phyloP scores from a whole-genome alignment of 495 filamentous ascomycete species.

The Penicillium subrubescens region DNA sequence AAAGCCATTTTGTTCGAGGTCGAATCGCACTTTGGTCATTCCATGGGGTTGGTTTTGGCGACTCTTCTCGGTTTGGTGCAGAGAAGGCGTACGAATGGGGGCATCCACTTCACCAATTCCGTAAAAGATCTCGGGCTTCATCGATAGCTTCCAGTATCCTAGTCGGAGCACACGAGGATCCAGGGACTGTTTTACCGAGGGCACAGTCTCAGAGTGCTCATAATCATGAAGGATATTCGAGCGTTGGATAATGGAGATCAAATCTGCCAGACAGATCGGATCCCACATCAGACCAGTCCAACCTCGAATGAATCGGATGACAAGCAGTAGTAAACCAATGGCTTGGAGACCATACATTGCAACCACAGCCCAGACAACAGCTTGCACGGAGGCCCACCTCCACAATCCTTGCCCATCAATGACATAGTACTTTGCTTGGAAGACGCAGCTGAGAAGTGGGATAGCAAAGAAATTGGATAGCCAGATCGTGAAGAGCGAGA shows the following conservation, averaged over 20 bases:
- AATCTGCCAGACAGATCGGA: conserved; percentile 74
- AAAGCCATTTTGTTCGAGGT: conserved; percentile 44
- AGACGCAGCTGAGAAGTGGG: conserved; percentile 65
- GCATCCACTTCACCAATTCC: conserved; percentile 64
- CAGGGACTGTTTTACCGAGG: conserved; percentile 48
- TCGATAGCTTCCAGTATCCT: conserved; percentile 78
- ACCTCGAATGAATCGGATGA: conserved; percentile 49
- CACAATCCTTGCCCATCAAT: conserved; percentile 52
- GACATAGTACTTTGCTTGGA: conserved; percentile 58
- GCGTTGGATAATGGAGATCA: conserved; percentile 71
- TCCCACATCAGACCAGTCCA: conserved; percentile 84
- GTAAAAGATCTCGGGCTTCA: conserved; percentile 62
- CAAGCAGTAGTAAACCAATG: conserved; percentile 56
- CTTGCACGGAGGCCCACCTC: conserved; percentile 77
- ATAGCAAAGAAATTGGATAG: conserved; percentile 62
- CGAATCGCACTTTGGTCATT: conserved; percentile 38
- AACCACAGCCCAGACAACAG: conserved; percentile 76
- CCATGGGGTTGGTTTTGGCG: conserved; percentile 35
- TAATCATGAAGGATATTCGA: conserved; percentile 76
- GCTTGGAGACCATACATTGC: conserved; percentile 69
- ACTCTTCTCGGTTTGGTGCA: conserved; percentile 42
- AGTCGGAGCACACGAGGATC: conserved; percentile 61
- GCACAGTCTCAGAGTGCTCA: conserved; percentile 58
- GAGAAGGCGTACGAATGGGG: conserved; percentile 56
- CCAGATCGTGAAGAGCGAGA: conserved; percentile 61